Evolutionary conservation across 225 moss, liverwort and hornwort genomes (phyloP), one percentile per base, ranked within the genome.

Genomic region (Rhytidiadelphus loreus): DNA sequence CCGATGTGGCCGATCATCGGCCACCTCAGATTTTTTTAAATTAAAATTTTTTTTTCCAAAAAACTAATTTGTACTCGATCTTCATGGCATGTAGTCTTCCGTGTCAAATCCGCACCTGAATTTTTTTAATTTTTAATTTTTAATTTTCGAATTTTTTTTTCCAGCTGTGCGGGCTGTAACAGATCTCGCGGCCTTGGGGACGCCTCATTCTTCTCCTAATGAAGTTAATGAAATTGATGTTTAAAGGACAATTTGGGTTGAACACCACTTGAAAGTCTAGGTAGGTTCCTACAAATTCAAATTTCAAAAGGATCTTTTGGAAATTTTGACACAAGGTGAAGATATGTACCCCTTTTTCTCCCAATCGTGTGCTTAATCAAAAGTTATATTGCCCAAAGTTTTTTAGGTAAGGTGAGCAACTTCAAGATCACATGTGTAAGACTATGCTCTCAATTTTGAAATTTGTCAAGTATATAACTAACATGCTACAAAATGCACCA

Each of bases 321-420:
- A 44, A 73, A 16, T 44, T 32, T 75, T 50, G 75, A 50, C 10
- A 50, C 13, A 33, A 21, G 4, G 22, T 32, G 21, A 33, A 76
- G 76, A 52, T 3, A 43, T 76, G 5, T 8, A 12, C 0, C 5
- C 9, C 6, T 50, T 76, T 32, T 33, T 35, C 50, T 32, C 14
- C 33, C 3, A 6, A 33, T 35, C 0, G 1, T 0, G 5, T 21
- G 6, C 8, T 3, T 50, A 75, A 33, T 50, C 6, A 33, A 50
- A 32, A 74, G 5, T 50, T 21, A 8, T 33, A 0, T 19, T 50
- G 75, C 3, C 75, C 50, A 33, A 52, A 33, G 3, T 22, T 72
- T 75, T 18, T 13, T 3, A 5, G 3, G 3, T 50, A 12, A 48
- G 12, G 0, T 2, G 0, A 48, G 5, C 3, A 48, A 32, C 50